phyloP scores from a whole-genome alignment of 208 protist species.

The Wallacemonas collosoma region DNA sequence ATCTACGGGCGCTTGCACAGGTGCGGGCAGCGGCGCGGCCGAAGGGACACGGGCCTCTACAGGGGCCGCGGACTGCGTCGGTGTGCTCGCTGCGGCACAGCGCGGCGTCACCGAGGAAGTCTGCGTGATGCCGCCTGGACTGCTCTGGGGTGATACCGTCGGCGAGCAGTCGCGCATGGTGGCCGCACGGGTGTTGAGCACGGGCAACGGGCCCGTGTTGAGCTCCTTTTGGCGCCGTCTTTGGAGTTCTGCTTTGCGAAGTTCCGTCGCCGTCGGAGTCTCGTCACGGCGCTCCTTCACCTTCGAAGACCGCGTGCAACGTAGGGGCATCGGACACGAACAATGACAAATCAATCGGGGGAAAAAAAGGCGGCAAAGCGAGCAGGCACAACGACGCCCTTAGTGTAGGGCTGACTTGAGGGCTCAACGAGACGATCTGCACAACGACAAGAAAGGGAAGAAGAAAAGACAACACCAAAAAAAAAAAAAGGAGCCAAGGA shows the following conservation, averaged over 20 bases:
- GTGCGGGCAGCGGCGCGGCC: no score
- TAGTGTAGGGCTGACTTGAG: no score
- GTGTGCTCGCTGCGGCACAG: neutral
- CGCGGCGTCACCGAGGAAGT: neutral
- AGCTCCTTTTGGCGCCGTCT: slow-evolving; percentile 23
- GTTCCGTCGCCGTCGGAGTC: slow-evolving; percentile 31
- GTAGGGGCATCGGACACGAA: slow-evolving; percentile 15
- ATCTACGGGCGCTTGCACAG: no score
- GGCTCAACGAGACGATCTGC: no score
- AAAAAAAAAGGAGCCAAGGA: slow-evolving; percentile 10
- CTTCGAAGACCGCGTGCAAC: slow-evolving; percentile 17
- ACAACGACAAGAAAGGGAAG: neutral
- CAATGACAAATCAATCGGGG: no score
- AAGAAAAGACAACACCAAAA: slow-evolving; percentile 16
- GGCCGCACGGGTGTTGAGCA: neutral
- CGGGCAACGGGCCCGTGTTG: slow-evolving; percentile 9
- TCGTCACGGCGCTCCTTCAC: slow-evolving; percentile 19
- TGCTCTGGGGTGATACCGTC: neutral
- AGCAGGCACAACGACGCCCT: no score
- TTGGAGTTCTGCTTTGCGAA: slow-evolving; percentile 31
- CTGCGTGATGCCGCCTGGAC: neutral
- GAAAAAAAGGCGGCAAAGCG: no score
- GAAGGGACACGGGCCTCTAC: no score
- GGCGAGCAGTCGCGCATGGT: neutral
- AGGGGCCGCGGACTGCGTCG: neutral